Conservation (phyloP, 169 alveolate species). For the Plasmodium inui region DNA sequence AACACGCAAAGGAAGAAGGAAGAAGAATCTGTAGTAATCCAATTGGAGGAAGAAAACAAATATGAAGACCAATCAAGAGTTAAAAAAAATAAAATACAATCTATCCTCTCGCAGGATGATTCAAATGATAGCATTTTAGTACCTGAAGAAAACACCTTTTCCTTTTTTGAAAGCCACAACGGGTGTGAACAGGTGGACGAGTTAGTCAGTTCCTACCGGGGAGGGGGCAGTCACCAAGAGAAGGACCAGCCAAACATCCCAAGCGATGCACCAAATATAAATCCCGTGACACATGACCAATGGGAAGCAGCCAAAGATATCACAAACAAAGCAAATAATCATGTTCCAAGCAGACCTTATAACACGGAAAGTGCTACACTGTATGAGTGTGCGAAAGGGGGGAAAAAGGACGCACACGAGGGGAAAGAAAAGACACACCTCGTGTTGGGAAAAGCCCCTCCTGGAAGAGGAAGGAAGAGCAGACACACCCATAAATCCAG, state of each 20-base stretch:
- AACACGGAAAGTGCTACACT: not conserved
- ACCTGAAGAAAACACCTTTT: constrained; percentile 52
- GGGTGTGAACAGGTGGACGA: not conserved
- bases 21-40: constrained; percentile 14
- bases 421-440: not conserved
- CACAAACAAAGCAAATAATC: not conserved
- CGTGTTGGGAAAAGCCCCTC: not conserved
- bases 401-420: not conserved
- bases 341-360: not conserved
- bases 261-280: not conserved
- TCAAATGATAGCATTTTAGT: constrained; percentile 38
- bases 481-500: not conserved
- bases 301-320: not conserved
- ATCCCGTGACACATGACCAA: not conserved
- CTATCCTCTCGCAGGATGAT: constrained; percentile 7
- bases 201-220: not conserved
- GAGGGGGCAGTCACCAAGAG: not conserved
- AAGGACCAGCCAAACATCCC: not conserved
- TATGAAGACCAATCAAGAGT: not conserved
- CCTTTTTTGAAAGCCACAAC: constrained; percentile 12
- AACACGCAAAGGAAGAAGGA: constrained; percentile 57
- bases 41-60: constrained; percentile 64
- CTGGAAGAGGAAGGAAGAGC: constrained; percentile 21
- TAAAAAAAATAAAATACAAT: constrained; percentile 37
- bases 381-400: not conserved